phyloP scores from a whole-genome alignment of 148 eudicot species.

The Diospyros lotus region DNA sequence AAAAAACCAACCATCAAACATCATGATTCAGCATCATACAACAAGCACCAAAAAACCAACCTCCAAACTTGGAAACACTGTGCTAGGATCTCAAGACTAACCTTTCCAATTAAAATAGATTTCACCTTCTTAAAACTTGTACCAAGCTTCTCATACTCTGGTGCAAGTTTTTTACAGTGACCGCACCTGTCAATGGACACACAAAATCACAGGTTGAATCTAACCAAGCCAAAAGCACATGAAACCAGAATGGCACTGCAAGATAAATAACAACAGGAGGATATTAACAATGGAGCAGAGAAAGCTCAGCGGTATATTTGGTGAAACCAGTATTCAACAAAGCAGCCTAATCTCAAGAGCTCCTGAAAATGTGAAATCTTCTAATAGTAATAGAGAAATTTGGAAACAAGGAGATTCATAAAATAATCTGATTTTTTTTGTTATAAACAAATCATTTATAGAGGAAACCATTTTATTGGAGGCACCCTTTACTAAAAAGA shows the following conservation, averaged over 20 bases:
- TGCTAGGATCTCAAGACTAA: conserved; percentile 23
- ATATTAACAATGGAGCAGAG: neutral
- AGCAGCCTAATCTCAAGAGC: neutral
- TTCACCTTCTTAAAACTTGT: conserved; percentile 94
- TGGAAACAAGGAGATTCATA: neutral
- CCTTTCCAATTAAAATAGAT: conserved; percentile 93
- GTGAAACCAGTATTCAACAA: neutral
- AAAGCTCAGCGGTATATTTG: neutral
- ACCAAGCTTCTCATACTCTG: conserved; percentile 90
- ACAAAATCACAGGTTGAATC: neutral
- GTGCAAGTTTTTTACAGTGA: conserved; percentile 96
- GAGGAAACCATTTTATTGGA: too few species aligned
- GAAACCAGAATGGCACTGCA: neutral
- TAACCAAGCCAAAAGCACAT: neutral
- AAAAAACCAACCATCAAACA: neutral
- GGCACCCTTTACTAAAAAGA: too few species aligned
- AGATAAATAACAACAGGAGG: neutral
- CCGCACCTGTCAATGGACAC: conserved; percentile 66
- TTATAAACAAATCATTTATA: too few species aligned
- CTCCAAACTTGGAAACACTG: neutral
- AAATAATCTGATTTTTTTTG: neutral
- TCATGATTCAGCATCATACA: neutral
- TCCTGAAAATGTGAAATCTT: neutral
- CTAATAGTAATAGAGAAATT: neutral
- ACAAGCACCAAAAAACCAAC: conserved; percentile 4